Evolutionary conservation across 495 filamentous ascomycete species (phyloP).

Genomic region (Hyaloscypha finlandica): DNA sequence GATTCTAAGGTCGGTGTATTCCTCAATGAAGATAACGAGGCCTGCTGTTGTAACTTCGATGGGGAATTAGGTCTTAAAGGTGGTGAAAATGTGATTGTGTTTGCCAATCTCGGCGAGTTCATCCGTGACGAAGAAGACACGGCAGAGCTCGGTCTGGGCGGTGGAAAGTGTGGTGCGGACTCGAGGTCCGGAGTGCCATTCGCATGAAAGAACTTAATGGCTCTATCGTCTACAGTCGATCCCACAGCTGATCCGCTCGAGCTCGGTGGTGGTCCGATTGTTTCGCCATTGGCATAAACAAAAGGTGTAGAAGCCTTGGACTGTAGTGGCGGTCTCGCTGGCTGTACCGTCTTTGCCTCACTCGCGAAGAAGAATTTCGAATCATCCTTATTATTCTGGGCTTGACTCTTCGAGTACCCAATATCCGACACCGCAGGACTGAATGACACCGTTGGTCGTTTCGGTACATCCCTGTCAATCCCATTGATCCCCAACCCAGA

Average conservation of each 20-base stretch:
- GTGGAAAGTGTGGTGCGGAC: slow-evolving; percentile 31
- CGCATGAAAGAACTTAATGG: slow-evolving; percentile 77
- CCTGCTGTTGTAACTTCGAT: slow-evolving; percentile 40
- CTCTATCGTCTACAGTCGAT: slow-evolving; percentile 29
- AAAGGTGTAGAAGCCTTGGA: slow-evolving; percentile 51
- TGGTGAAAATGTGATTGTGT: slow-evolving; percentile 31
- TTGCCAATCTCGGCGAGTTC: slow-evolving; percentile 34
- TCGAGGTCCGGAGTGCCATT: slow-evolving; percentile 51
- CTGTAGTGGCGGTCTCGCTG: slow-evolving; percentile 33
- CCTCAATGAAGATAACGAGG: slow-evolving; percentile 27
- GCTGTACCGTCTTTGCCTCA: slow-evolving; percentile 56
- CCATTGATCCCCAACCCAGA: slow-evolving; percentile 28
- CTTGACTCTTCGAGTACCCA: slow-evolving; percentile 28
- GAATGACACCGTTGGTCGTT: slow-evolving; percentile 35
- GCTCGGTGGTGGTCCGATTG: slow-evolving; percentile 39
- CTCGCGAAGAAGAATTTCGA: slow-evolving; percentile 79
- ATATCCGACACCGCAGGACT: slow-evolving; percentile 29
- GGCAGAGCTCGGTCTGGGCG: slow-evolving; percentile 45
- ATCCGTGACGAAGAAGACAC: slow-evolving; percentile 44
- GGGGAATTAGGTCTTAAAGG: slow-evolving; percentile 46
- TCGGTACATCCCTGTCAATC: slow-evolving; percentile 38
- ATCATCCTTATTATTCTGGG: slow-evolving; percentile 24
- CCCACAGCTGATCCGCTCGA: slow-evolving; percentile 38
- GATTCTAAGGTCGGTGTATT: slow-evolving; percentile 32
- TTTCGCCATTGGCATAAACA: slow-evolving; percentile 53